Evolutionary conservation across 805 yeast genomes (phyloP), one percentile per base, ranked within the genome.

Genomic region (Starmerella bombi): DNA sequence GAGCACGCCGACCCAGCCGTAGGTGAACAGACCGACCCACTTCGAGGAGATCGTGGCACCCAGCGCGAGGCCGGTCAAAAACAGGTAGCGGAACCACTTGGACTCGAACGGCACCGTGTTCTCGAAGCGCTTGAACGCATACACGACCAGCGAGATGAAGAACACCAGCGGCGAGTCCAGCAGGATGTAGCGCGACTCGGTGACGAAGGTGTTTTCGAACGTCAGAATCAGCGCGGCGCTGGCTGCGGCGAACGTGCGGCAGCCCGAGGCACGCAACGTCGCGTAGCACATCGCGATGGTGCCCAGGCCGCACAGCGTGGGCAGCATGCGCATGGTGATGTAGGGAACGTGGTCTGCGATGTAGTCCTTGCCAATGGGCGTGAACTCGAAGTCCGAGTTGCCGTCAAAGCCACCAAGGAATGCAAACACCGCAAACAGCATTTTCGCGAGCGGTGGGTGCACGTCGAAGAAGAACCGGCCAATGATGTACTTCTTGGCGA

Each of bases 401-500:
- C 64, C 81, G 47, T 73, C 65, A 60, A 69, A 75, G 4, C 77
- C 76, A 27, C 65, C 65, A 15, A 72, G 29, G 45, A 62, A 58
- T 2, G 76, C 77, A 6, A 76, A 61, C 40, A 69, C 64, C 23
- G 72, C 74, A 51, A 68, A 75, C 10, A 75, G 56, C 58, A 80
- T 59, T 49, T 77, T 75, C 29, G 71, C 76, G 38, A 80, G 60
- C 4, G 88, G 86, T 9, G 88, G 86, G 48, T 78, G 79, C 21
- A 77, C 77, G 51, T 77, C 85, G 50, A 78, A 63, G 58, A 76
- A 78, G 56, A 73, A 77, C 31, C 69, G 64, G 19, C 82, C 81
- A 38, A 63, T 63, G 48, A 66, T 66, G 63, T 85, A 91, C 60
- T 81, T 76, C 43, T 78, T 70, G 25, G 95, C 94, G 63, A 88